Conservation (phyloP, 164 flowering plant species). For the Chimonanthus praecox region DNA sequence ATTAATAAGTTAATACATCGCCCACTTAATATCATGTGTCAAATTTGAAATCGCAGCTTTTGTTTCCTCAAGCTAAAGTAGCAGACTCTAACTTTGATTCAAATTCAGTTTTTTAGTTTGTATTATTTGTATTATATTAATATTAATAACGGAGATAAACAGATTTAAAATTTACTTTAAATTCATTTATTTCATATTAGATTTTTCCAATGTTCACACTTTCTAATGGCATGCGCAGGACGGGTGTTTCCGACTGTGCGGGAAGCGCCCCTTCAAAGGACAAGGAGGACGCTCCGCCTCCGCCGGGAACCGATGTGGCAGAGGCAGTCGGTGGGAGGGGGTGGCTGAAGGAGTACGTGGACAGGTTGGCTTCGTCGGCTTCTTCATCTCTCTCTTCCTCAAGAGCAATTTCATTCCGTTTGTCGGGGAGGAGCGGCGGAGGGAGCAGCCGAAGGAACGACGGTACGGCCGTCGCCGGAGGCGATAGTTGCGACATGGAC, state of each 20-base stretch:
- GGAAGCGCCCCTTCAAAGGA: too few species aligned
- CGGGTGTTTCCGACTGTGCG: conserved; percentile 1
- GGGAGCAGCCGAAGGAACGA: conserved; percentile 46
- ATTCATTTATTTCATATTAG: too few species aligned
- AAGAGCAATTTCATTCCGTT: conserved; percentile 48
- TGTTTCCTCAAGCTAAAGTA: too few species aligned
- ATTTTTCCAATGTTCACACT: too few species aligned
- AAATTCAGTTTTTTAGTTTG: too few species aligned
- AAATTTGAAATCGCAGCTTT: too few species aligned
- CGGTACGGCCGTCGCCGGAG: conserved; percentile 4
- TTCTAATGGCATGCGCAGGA: not conserved
- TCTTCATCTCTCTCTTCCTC: conserved; percentile 43
- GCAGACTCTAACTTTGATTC: too few species aligned
- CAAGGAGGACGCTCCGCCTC: not conserved
- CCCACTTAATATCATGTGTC: too few species aligned
- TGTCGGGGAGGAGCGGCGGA: conserved; percentile 49
- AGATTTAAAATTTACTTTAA: too few species aligned
- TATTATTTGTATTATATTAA: too few species aligned
- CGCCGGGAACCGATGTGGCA: conserved; percentile 23
- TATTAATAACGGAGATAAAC: too few species aligned
- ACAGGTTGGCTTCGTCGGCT: conserved; percentile 30
- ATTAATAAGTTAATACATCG: too few species aligned
- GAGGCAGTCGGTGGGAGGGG: conserved; percentile 35
- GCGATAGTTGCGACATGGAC: conserved; percentile 47
- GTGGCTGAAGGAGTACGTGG: conserved; percentile 44